Evolutionary conservation across 2,329 filamentous ascomycete genomes (phyloP).

Genomic region (Alternaria tenuissima): DNA sequence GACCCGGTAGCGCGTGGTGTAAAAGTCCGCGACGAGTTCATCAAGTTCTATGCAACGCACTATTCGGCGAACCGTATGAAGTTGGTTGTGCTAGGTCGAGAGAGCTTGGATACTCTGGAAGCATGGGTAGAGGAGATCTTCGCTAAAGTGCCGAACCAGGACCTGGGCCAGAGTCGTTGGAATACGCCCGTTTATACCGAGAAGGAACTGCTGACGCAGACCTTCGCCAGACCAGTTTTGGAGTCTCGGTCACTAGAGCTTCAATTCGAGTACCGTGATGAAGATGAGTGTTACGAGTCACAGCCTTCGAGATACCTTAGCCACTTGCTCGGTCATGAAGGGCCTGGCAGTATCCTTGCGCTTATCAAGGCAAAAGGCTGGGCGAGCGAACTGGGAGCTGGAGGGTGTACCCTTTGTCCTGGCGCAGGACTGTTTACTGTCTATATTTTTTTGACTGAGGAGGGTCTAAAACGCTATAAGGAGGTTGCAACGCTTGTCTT

Average conservation of each 20-base stretch:
- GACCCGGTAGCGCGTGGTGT: slow-evolving; percentile 79
- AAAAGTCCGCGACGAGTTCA: slow-evolving; percentile 89
- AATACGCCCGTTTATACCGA: slow-evolving; percentile 68
- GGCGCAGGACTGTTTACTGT: slow-evolving; percentile 82
- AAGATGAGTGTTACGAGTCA: slow-evolving; percentile 78
- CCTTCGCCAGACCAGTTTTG: slow-evolving; percentile 92
- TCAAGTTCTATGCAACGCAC: slow-evolving; percentile 86
- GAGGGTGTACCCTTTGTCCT: slow-evolving; percentile 77
- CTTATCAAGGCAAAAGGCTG: slow-evolving; percentile 91
- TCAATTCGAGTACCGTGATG: slow-evolving; percentile 83
- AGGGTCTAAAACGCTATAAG: slow-evolving; percentile 81
- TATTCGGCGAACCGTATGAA: slow-evolving; percentile 97
- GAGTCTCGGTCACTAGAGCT: slow-evolving; percentile 77
- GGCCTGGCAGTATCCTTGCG: slow-evolving; percentile 88
- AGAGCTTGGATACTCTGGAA: slow-evolving; percentile 84
- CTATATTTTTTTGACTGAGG: slow-evolving; percentile 83
- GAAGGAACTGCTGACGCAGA: slow-evolving; percentile 71
- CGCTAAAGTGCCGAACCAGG: slow-evolving; percentile 80
- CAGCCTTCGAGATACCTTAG: slow-evolving; percentile 87
- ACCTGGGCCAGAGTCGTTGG: slow-evolving; percentile 74
- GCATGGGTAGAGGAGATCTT: slow-evolving; percentile 86
- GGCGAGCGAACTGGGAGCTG: slow-evolving; percentile 83
- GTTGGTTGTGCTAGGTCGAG: slow-evolving; percentile 82
- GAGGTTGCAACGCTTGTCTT: slow-evolving; percentile 86
- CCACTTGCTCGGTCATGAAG: slow-evolving; percentile 91